phyloP scores from a whole-genome alignment of 352 stramenopile species.

The Pythium coloratum region DNA sequence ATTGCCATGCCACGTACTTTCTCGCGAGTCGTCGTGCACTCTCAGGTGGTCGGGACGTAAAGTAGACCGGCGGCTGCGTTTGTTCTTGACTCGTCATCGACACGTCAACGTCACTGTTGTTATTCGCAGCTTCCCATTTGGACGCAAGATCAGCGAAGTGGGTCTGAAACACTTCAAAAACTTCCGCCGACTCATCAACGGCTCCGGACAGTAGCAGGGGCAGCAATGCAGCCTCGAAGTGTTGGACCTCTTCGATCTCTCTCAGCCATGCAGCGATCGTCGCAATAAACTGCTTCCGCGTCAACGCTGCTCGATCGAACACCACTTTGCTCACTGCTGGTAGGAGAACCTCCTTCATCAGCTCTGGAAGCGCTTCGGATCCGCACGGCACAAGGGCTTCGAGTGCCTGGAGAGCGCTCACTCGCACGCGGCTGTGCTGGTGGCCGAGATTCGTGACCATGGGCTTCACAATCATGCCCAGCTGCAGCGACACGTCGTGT shows the following conservation, averaged over 20 bases:
- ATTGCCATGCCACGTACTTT: conserved; percentile 22
- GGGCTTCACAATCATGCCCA: conserved; percentile 65
- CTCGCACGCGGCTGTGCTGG: conserved; percentile 80
- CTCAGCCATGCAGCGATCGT: conserved; percentile 64
- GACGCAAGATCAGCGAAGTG: conserved; percentile 46
- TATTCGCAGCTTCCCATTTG: conserved; percentile 40
- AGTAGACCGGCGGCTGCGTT: conserved; percentile 42
- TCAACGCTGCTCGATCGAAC: conserved; percentile 65
- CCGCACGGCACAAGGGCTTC: conserved; percentile 71
- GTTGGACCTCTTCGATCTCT: conserved; percentile 48
- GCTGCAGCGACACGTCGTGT: conserved; percentile 60
- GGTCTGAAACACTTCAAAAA: conserved; percentile 37
- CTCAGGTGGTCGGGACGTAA: conserved; percentile 43
- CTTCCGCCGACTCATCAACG: conserved; percentile 71
- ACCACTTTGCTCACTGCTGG: conserved; percentile 64
- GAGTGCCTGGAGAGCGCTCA: conserved; percentile 73
- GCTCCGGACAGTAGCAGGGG: conserved; percentile 64
- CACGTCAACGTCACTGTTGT: conserved; percentile 31
- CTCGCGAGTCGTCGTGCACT: conserved; percentile 49
- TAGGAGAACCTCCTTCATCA: conserved; percentile 78
- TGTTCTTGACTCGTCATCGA: conserved; percentile 38
- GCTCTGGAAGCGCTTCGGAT: conserved; percentile 57
- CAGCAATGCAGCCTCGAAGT: conserved; percentile 68
- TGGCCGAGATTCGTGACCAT: conserved; percentile 72
- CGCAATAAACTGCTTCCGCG: conserved; percentile 70